phyloP scores from a whole-genome alignment of 495 filamentous ascomycete species.

The Penicillium mononematosum region DNA sequence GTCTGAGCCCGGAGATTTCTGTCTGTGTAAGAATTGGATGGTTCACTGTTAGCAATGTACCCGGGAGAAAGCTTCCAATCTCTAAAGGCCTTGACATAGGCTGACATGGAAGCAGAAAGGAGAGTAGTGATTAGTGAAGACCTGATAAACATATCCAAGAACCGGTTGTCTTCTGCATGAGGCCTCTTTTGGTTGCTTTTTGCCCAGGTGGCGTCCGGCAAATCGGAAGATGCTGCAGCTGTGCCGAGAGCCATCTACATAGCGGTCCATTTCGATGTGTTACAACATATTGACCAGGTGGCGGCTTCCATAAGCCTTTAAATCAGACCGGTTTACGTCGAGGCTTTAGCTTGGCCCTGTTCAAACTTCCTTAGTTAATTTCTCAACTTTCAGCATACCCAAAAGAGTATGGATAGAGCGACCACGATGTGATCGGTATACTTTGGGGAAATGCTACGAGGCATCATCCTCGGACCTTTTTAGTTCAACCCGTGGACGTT shows the following conservation, averaged over 20 bases:
- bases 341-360: neutral
- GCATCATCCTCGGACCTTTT: too few relatives aligned
- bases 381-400: too few relatives aligned
- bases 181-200: neutral
- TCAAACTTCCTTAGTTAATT: neutral
- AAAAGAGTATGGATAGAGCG: neutral
- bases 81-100: too few relatives aligned
- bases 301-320: neutral
- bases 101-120: neutral
- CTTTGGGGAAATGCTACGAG: neutral
- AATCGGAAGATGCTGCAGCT: neutral
- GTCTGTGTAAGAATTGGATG: constrained; percentile 32
- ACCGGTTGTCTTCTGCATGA: neutral
- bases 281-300: neutral
- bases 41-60: neutral
- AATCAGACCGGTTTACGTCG: neutral
- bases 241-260: neutral
- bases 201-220: too few relatives aligned
- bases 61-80: neutral
- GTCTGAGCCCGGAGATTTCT: constrained; percentile 23
- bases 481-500: too few relatives aligned
- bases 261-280: neutral
- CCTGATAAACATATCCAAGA: neutral
- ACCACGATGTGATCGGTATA: neutral
- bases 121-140: neutral